Base-by-base conservation (phyloP, 2,329 filamentous ascomycete species). In the Colletotrichum sublineola region DNA sequence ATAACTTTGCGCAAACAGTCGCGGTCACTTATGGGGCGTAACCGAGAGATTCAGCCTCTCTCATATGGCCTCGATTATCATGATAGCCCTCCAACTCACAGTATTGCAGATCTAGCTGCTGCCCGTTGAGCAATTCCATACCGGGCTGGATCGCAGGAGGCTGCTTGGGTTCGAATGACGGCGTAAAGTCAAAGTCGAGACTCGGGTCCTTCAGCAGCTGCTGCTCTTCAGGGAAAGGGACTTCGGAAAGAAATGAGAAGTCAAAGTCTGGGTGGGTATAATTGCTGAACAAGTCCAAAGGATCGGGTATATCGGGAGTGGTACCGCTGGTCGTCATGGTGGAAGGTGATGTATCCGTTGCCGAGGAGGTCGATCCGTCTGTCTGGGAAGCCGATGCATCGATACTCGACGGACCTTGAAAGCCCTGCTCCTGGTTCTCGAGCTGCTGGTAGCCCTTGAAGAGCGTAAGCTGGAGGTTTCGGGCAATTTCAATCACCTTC, bases 401-500 rank as follows among this genome's bases (percentile, higher is more conserved):
- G 20, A 60, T 29, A 11, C 31, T 36, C 9, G 33, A 46, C 3
- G 60, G 8, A 9, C n/a, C 66, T 29, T 38, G 38, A 1, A 12
- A 15, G 31, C 40, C 46, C 1, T n/a, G 12, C 38, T 75, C 74
- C 36, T 71, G 68, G 2, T 24, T 55, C 18, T 65, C 64, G 6
- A 74, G 67, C 52, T 74, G 61, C 42, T 71, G 63, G 9, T 67
- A 79, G 2, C 74, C 79, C 5, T 65, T 71, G 38, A 78, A 74
- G 12, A 79, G 29, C 40, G 73, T 68, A 33, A 73, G 65, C 38
- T 78, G 73, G 2, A 77, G 64, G 18, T 74, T 73, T 40, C 76
- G 69, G 53, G 77, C 67, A 5, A 81, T 73, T 3, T 78, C 75
- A 31, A 71, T 63, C 14, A 79, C 71, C 60, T 75, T 77, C 4